Conservation (phyloP, 1,284 basidiomycete genomes). For the Cystobasidium slooffiae region DNA sequence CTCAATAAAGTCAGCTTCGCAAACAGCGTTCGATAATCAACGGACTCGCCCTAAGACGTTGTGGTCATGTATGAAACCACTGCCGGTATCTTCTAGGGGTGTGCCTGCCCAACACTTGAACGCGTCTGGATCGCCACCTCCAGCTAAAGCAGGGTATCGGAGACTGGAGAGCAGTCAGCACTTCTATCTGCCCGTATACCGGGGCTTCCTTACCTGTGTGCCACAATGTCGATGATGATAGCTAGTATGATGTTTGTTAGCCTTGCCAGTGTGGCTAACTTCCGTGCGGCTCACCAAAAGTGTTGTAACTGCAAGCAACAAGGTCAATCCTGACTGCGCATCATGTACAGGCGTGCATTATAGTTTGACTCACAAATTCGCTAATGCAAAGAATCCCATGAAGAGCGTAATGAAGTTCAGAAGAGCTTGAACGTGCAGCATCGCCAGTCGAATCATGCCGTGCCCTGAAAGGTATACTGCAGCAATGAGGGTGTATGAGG, state of each 20-base stretch:
- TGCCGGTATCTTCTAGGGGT: constrained; percentile 22
- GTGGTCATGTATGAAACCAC: constrained; percentile 37
- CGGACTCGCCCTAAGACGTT: constrained; percentile 29
- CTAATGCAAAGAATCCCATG: constrained; percentile 57
- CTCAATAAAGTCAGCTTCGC: neutral
- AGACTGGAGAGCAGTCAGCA: constrained; percentile 5
- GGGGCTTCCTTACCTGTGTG: constrained; percentile 2
- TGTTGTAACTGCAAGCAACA: constrained; percentile 27
- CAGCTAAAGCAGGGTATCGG: constrained; percentile 15
- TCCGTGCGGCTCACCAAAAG: constrained; percentile 18
- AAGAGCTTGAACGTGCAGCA: constrained; percentile 89
- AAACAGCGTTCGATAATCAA: neutral
- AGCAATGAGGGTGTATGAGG: neutral
- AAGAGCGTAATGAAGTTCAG: constrained; percentile 55
- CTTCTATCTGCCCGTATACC: neutral
- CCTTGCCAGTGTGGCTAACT: neutral
- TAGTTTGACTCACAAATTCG: constrained; percentile 35
- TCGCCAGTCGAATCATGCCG: constrained; percentile 62
- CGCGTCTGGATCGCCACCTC: constrained; percentile 33
- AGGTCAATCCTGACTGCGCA: neutral
- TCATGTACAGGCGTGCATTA: neutral
- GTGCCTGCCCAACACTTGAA: constrained; percentile 41
- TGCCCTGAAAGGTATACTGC: constrained; percentile 79
- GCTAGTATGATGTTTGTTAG: constrained; percentile 2
- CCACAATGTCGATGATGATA: constrained; percentile 45